A percentile compares a stretch with the other conserved stretches of the same genome.
Evolutionary conservation across 306 rosid species (phyloP).

Genomic region (Cucurbita ficifolia): DNA sequence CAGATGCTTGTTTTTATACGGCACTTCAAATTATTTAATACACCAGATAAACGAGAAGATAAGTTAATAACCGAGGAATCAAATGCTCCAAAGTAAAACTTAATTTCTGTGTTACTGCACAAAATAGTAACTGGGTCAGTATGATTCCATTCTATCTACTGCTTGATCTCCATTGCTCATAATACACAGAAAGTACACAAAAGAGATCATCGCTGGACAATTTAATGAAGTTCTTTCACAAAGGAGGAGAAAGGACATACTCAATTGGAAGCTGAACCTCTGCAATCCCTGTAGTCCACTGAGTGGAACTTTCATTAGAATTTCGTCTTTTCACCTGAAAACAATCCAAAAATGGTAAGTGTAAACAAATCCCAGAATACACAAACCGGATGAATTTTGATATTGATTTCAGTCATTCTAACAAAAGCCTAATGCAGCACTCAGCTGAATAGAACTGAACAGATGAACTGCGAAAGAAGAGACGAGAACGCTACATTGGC

Average conservation of each 20-base stretch:
- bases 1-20: background rate
- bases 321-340: slow-evolving; percentile 74
- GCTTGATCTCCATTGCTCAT: background rate
- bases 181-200: background rate
- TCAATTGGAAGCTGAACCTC: slow-evolving; percentile 98
- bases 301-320: slow-evolving; percentile 96
- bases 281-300: slow-evolving; percentile 98
- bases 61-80: background rate
- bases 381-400: background rate
- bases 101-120: background rate
- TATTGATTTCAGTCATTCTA: background rate
- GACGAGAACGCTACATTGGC: background rate
- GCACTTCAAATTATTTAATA: background rate
- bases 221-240: background rate
- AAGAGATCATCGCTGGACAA: background rate
- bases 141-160: background rate
- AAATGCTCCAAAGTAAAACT: background rate
- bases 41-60: background rate
- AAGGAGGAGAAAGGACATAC: slow-evolving; percentile 31
- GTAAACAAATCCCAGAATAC: background rate
- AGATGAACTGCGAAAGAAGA: background rate
- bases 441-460: background rate
- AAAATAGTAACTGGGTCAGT: background rate
- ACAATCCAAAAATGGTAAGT: background rate
- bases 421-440: background rate